Evolutionary conservation across 257 asterid genomes (phyloP), one percentile per base, ranked within the genome.

Genomic region (Fraxinus anomala): DNA sequence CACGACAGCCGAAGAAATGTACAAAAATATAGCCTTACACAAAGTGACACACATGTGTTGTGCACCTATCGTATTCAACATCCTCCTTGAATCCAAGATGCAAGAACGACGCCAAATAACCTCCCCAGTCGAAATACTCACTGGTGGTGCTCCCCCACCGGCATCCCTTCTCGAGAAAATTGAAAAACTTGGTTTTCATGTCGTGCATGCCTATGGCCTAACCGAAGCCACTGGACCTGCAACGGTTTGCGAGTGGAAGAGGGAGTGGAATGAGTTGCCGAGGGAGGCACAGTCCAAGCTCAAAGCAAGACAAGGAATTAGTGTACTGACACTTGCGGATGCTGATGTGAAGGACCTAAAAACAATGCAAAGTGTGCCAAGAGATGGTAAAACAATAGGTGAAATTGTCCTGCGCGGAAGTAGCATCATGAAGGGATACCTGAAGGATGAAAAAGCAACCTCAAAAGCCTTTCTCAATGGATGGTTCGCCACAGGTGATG

Each of bases 191-290:
- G 98, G 98, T 0, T 94, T 94, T 80, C 92, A 88, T 30, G 97
- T 94, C 37, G 87, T 87, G 1, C 98, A 92, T 47, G 97, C 97
- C 0, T 94, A 94, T 79, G 98, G 98, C 0, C 81, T 94, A 14
- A 94, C 98, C 0, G 98, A 94, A 85, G 97, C 97, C 21, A 91
- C 97, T 0, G 98, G 98, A 13, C 97, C 98, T 0, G 97, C 97
- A 9, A 81, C 91, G 2, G 97, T 94, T 17, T 92, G 97, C 73
- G 98, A 94, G 88, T 94, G 91, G 91, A 93, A 88, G 77, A 47
- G 65, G 5, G 73, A 80, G 80, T 94, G 98, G 98, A 79, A 91
- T 72, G 4, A 26, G 0, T 75, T 94, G 34, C 76, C 90, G 0
- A 3, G 13, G 0, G 82, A 75, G 40, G 86, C 86, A 0, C 89